Evolutionary conservation across 2,329 filamentous ascomycete genomes (phyloP).

Genomic region (Sporothrix mexicana): DNA sequence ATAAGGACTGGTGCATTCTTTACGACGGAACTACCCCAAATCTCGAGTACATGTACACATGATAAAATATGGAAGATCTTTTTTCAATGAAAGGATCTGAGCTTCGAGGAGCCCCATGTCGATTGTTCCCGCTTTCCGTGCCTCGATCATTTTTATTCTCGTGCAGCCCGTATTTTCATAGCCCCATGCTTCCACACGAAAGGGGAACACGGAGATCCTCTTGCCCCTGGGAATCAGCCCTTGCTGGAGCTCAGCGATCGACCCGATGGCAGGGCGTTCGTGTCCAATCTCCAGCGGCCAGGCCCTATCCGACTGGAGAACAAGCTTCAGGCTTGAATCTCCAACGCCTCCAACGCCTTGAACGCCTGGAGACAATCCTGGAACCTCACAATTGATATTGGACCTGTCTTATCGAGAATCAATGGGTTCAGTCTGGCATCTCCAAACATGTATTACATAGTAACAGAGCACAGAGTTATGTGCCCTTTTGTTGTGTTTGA

Average conservation of each 20-base stretch:
- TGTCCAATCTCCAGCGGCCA: not conserved
- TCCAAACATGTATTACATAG: not conserved
- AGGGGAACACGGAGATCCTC: not conserved
- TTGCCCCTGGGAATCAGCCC: not conserved
- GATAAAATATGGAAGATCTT: not conserved
- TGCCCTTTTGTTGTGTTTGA: not conserved
- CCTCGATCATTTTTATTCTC: not conserved
- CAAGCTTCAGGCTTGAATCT: no score
- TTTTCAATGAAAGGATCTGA: no score
- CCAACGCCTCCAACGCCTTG: no score
- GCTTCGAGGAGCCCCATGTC: no score
- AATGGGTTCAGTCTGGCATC: slow-evolving; percentile 14
- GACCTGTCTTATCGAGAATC: not conserved
- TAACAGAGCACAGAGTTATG: not conserved
- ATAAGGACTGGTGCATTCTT: not conserved
- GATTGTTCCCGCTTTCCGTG: not conserved
- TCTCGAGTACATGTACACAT: no score
- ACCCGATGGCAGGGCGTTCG: not conserved
- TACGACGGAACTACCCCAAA: slow-evolving; percentile 22
- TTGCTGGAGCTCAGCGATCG: not conserved
- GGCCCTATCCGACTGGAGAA: not conserved
- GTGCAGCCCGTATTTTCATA: slow-evolving; percentile 21
- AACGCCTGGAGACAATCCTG: not conserved
- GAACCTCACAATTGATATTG: not conserved
- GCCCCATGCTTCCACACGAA: not conserved